Evolutionary conservation across 2,329 filamentous ascomycete species (phyloP), one percentile per base, ranked within the genome.

Genomic region (Grosmannia serpens): DNA sequence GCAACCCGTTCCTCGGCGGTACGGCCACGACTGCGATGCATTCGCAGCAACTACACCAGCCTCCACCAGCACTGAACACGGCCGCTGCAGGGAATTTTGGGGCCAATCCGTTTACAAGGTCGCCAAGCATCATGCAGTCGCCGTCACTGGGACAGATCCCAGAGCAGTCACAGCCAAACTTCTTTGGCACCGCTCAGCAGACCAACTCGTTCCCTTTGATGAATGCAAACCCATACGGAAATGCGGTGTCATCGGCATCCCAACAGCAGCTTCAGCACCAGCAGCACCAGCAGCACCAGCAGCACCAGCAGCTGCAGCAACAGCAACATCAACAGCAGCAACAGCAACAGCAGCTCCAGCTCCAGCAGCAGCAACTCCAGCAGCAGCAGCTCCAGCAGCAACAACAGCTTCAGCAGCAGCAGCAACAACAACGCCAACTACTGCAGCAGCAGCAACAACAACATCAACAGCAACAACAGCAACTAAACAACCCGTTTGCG

Each of bases 141-240:
- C 77, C 77, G 7, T 68, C 70, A 6, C 70, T 81, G 3, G 74
- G 73, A 1, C 79, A 80, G 63, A 81, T 81, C 46, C 77, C 77
- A 0, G 79, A 82, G 63, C 77, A 80, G 65, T 67, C 71, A 15
- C 77, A 80, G 62, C 70, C 73, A 27, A 71, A 67, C 60, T 74
- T 71, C 24, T 78, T 75, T 60, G 67, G 62, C 56, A 58, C 60
- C 6, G 24, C 60, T 1, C 53, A 64, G 2, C 57, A 59, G 17
- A 51, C 56, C 13, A 59, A 59, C n/a, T 59, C 56, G n/a, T 58
- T 56, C 10, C 60, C 62, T 10, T 22, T 60, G 20, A 22, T 57
- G 20, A 50, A 24, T 11, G 27, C 55, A 15, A 63, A 62, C 51
- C 58, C 59, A 13, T 63, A 59, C 50, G 47, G 24, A 4, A 35